Conservation (phyloP, 2,329 filamentous ascomycete species). For the Fusarium zealandicum region DNA sequence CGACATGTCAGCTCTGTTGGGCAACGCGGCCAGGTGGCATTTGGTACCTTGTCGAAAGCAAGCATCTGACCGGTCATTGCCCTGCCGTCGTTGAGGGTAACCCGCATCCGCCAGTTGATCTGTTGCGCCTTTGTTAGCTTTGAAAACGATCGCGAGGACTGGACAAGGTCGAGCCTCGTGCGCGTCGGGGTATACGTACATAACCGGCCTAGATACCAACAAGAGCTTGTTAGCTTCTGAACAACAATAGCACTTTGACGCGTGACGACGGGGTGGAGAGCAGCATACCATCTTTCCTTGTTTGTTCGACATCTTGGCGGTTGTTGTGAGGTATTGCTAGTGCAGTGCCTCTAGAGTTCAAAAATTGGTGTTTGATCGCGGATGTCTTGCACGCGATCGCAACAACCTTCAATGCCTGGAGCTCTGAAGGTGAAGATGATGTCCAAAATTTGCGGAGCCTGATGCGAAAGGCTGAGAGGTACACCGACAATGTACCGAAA, state of each 20-base stretch:
- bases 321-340: constrained; percentile 41
- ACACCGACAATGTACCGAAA: constrained; percentile 43
- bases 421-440: constrained; percentile 53
- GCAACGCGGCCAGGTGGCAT: not conserved
- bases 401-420: constrained; percentile 53
- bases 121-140: constrained; percentile 48
- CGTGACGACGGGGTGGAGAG: constrained; percentile 34
- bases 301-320: constrained; percentile 67
- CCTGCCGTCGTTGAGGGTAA: constrained; percentile 92
- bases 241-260: constrained; percentile 48
- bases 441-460: constrained; percentile 57
- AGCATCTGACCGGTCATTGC: constrained; percentile 99
- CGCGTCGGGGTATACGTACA: constrained; percentile 59
- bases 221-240: constrained; percentile 66
- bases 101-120: constrained; percentile 99
- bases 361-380: constrained; percentile 53
- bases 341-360: constrained; percentile 47
- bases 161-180: constrained; percentile 1
- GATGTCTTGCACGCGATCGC: constrained; percentile 51
- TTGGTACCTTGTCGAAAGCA: constrained; percentile 89
- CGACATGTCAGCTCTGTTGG: constrained; percentile 14
- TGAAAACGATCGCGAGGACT: not conserved
- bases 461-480: constrained; percentile 50
- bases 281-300: constrained; percentile 97
- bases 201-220: constrained; percentile 68